Evolutionary conservation across 345 rosid genomes (phyloP), one percentile per base, ranked within the genome.

Genomic region (Citrus medica): DNA sequence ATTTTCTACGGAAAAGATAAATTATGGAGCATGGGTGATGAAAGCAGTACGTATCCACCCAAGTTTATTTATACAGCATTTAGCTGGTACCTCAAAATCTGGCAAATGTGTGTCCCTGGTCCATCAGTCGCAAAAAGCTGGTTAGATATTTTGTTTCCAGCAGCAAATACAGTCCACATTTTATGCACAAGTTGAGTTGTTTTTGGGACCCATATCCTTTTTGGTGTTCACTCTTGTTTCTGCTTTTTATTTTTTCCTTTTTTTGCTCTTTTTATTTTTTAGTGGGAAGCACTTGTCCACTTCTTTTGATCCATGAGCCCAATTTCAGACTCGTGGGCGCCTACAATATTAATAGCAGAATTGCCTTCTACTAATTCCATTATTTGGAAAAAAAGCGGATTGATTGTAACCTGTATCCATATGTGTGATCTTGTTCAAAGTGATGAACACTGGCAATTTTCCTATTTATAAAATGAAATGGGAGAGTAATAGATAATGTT

Each of bases 121-220:
- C 79, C 78, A 82, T 81, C 74, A 46, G 22, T 27, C 42, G 9
- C 82, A 83, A 81, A 82, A 79, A 82, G 59, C 67, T 37, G 79
- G 65, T 30, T 61, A 83, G 92, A 89, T 89, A 89, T 88, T 89
- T 89, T 73, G 81, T 76, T 77, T 63, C 58, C 24, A 25, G 55
- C 48, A 75, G 76, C 81, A 76, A 84, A 82, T 80, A 24, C 6
- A 78, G 81, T 67, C 88, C 90, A 87, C 90, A 87, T 40, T 40
- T 82, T 83, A 58, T 28, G 77, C 42, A 76, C 21, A 22, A 61
- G 62, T 10, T 61, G 76, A 73, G 84, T 71, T 84, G 83, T 67
- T 40, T 25, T 35, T 56, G 83, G 86, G 83, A 76, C 85, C 87
- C 85, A 75, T 62, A 27, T 60, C 59, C 42, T 85, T 71, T 75